Conservation (phyloP, 352 stramenopile species). For the Plasmopara viticola region DNA sequence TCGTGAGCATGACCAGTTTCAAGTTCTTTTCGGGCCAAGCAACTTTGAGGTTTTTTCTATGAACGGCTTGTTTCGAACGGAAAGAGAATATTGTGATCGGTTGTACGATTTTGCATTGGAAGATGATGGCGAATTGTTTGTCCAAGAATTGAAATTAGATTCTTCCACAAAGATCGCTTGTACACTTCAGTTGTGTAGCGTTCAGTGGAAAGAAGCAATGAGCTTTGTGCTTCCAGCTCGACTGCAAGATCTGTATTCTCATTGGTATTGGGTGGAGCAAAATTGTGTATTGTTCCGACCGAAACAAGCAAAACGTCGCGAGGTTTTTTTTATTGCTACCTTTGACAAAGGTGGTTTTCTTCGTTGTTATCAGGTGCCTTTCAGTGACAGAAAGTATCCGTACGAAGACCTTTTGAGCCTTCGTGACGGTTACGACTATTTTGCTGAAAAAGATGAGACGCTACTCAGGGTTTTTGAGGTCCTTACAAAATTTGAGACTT, state of each 20-base stretch:
- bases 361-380: slow-evolving; percentile 32
- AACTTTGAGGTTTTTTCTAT: slow-evolving; percentile 47
- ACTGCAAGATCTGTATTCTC: slow-evolving; percentile 29
- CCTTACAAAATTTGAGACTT: slow-evolving; percentile 42
- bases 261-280: slow-evolving; percentile 47
- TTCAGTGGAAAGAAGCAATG: slow-evolving; percentile 24
- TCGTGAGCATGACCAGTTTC: slow-evolving; percentile 25
- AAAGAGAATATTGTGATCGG: slow-evolving; percentile 14
- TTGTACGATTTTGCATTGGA: slow-evolving; percentile 36
- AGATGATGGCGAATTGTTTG: slow-evolving; percentile 17
- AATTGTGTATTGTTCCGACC: slow-evolving; percentile 36
- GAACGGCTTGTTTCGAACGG: slow-evolving; percentile 29
- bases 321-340: slow-evolving; percentile 19
- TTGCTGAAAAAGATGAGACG: slow-evolving; percentile 14
- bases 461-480: slow-evolving; percentile 7
- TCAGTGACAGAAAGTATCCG: slow-evolving; percentile 13
- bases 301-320: slow-evolving; percentile 9
- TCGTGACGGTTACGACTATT: slow-evolving; percentile 16
- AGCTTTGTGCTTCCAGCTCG: slow-evolving; percentile 18
- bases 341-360: slow-evolving; percentile 9
- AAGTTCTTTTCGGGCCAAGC: slow-evolving; percentile 31
- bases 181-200: slow-evolving; percentile 31
- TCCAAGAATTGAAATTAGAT: slow-evolving; percentile 26
- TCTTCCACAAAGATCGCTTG: background rate
- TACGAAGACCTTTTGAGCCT: slow-evolving; percentile 14